Conservation (phyloP, 2,329 filamentous ascomycete genomes). For the Monilinia vaccinii-corymbosi region DNA sequence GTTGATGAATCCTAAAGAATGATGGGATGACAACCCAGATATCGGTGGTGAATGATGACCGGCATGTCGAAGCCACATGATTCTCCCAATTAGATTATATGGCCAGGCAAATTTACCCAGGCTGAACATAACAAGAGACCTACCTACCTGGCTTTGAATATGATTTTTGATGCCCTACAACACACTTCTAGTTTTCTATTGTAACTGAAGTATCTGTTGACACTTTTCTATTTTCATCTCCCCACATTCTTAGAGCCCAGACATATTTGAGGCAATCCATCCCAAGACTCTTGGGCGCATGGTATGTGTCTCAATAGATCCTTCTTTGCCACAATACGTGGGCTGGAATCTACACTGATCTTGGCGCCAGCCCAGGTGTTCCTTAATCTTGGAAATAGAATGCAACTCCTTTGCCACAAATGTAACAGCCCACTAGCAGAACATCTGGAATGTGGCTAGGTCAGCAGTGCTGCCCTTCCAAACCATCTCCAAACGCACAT, state of each 20-base stretch:
- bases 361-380: neutral
- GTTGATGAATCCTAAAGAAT: neutral
- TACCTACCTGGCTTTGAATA: neutral
- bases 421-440: neutral
- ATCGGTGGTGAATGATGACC: neutral
- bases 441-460: neutral
- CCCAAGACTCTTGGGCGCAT: constrained; percentile 2
- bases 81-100: neutral
- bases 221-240: neutral
- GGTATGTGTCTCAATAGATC: neutral
- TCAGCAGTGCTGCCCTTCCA: neutral
- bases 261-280: neutral
- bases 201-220: neutral
- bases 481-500: neutral
- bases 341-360: neutral
- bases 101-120: neutral
- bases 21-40: neutral
- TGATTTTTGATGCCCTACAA: neutral
- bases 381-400: neutral
- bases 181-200: neutral
- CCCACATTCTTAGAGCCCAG: neutral
- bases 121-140: neutral
- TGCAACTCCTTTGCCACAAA: neutral
- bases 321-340: neutral
- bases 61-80: constrained; percentile 2